A percentile compares a stretch with the other conserved stretches of the same genome.
phyloP scores from a whole-genome alignment of 2,329 filamentous ascomycete species.

The Colletotrichum cuscutae region DNA sequence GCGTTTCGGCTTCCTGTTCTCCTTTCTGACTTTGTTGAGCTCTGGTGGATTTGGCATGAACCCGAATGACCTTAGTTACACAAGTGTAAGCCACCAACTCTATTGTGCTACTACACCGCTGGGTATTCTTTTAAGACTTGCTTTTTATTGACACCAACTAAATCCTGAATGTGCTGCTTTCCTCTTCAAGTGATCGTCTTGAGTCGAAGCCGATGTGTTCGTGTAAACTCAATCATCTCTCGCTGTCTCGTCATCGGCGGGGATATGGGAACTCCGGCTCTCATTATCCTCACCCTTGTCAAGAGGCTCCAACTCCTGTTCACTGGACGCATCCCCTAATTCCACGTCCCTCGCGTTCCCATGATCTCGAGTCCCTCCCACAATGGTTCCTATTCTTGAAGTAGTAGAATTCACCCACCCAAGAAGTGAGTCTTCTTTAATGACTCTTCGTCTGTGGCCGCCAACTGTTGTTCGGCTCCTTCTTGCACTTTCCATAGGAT shows the following conservation, averaged over 20 bases:
- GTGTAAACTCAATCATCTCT: too few relatives aligned
- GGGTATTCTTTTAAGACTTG: neutral
- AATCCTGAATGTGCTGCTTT: neutral
- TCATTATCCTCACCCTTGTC: neutral
- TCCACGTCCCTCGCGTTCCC: neutral
- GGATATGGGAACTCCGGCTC: neutral
- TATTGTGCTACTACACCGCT: neutral
- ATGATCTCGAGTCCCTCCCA: neutral
- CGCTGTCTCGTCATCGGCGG: neutral
- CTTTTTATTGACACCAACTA: neutral
- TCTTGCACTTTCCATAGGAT: slow-evolving; percentile 10
- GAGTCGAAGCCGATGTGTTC: neutral
- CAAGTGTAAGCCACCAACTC: neutral
- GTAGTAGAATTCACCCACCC: slow-evolving; percentile 9
- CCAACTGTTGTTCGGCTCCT: slow-evolving; percentile 3
- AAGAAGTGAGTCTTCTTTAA: slow-evolving; percentile 4
- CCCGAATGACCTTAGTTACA: neutral
- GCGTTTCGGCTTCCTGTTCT: neutral
- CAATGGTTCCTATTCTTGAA: neutral
- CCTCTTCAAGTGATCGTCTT: neutral
- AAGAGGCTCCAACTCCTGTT: slow-evolving; percentile 4
- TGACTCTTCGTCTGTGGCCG: neutral
- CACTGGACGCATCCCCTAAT: neutral
- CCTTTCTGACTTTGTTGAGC: neutral
- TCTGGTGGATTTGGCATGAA: neutral